phyloP scores from a whole-genome alignment of 768 basidiomycete species.

The Lentinula sp. region DNA sequence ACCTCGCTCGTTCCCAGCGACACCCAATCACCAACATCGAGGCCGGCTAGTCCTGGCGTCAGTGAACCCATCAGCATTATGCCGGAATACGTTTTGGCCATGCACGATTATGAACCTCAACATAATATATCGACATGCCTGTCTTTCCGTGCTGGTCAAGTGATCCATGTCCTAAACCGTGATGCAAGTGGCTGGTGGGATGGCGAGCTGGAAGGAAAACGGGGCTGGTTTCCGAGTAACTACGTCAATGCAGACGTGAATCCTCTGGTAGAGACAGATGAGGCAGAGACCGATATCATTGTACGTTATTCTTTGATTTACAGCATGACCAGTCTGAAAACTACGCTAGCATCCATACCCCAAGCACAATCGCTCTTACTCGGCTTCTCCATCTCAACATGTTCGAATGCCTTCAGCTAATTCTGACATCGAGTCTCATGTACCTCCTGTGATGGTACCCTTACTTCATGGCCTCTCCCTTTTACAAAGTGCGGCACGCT shows the following conservation, averaged over 20 bases:
- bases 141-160: slow-evolving; percentile 83
- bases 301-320: background rate
- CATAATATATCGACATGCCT: slow-evolving; percentile 75
- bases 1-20: slow-evolving; percentile 40
- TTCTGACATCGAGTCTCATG: slow-evolving; percentile 54
- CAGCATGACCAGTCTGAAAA: background rate
- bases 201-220: slow-evolving; percentile 80
- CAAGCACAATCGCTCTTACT: slow-evolving; percentile 21
- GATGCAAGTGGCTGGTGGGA: slow-evolving; percentile 98
- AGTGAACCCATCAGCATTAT: slow-evolving; percentile 46
- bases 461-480: slow-evolving; percentile 82
- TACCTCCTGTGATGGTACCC: slow-evolving; percentile 75
- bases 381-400: slow-evolving; percentile 28
- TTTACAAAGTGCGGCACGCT: slow-evolving; percentile 77
- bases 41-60: slow-evolving; percentile 29
- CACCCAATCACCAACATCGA: slow-evolving; percentile 25
- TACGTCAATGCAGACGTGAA: slow-evolving; percentile 73
- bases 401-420: slow-evolving; percentile 22
- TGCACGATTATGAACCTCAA: slow-evolving; percentile 84
- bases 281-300: slow-evolving; percentile 16
- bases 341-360: background rate
- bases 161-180: slow-evolving; percentile 85
- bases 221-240: slow-evolving; percentile 99
- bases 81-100: slow-evolving; percentile 76
- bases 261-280: slow-evolving; percentile 42